Evolutionary conservation across 2,329 filamentous ascomycete genomes (phyloP).

Genomic region (Ophioceras dolichostomum): DNA sequence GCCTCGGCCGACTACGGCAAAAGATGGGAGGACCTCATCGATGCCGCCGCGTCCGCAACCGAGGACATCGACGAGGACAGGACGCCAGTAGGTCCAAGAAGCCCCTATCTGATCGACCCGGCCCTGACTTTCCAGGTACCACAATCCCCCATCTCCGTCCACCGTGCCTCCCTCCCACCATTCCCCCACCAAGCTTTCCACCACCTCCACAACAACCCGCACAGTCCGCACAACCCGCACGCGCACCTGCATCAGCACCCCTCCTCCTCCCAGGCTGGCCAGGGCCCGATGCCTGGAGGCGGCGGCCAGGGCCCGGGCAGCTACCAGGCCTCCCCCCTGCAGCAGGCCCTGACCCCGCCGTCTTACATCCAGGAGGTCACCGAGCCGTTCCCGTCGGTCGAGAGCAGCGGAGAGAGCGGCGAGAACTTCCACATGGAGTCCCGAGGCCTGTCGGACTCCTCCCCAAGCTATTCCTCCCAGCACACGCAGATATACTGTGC

Average conservation of each 20-base stretch:
- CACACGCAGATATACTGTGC: conserved; percentile 86
- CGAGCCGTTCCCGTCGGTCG: conserved; percentile 82
- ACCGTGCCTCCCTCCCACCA: conserved; percentile 49
- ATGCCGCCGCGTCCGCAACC: conserved; percentile 82
- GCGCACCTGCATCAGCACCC: too few relatives aligned
- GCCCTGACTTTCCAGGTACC: conserved; percentile 40
- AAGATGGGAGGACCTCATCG: conserved; percentile 92
- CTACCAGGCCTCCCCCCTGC: conserved; percentile 82
- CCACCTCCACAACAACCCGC: too few relatives aligned
- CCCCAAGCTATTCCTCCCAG: conserved; percentile 60
- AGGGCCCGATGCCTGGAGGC: too few relatives aligned
- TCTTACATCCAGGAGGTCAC: conserved; percentile 52
- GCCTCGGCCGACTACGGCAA: conserved; percentile 72
- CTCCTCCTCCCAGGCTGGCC: conserved; percentile 47
- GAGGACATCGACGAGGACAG: conserved; percentile 86
- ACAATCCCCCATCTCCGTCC: conserved; percentile 52
- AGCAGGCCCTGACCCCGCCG: conserved; percentile 82
- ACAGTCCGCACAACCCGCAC: conserved; percentile 51
- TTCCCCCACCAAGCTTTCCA: conserved; percentile 36
- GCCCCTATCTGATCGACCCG: conserved; percentile 26
- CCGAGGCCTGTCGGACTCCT: conserved; percentile 56
- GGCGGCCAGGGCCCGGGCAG: conserved; percentile 37
- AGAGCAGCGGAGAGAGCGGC: conserved; percentile 62
- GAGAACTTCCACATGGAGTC: conserved; percentile 61
- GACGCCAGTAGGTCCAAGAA: conserved; percentile 57